These are phyloP conservation scores for Chamaenerion angustifolium DNA, from an alignment of 345 rosid genomes.

Conservation along the genomic window DNA sequence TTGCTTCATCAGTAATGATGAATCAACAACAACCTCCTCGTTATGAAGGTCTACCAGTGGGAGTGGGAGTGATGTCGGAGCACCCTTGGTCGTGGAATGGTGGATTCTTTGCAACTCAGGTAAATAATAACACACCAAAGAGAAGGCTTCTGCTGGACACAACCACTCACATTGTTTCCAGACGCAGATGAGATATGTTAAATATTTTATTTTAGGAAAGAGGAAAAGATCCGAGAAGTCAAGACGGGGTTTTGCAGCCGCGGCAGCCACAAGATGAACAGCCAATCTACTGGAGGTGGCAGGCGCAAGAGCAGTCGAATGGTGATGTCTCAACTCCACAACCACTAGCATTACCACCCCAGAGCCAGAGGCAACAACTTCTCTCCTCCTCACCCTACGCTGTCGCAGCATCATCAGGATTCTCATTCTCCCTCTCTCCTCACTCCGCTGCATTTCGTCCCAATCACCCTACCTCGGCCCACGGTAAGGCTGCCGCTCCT, in stretches of 20 bases:
- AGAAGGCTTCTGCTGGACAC: no score
- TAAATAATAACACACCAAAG: slow-evolving; percentile 11
- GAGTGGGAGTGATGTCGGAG: slow-evolving; percentile 36
- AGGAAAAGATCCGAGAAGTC: no score
- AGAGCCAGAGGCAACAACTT: slow-evolving; percentile 18
- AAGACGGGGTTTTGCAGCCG: no score
- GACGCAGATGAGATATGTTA: no score
- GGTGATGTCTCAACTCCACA: background rate
- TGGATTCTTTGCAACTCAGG: slow-evolving; percentile 44
- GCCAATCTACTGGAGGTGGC: slow-evolving; percentile 40
- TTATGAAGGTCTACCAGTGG: slow-evolving; percentile 8
- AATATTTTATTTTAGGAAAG: no score
- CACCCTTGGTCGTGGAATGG: slow-evolving; percentile 34
- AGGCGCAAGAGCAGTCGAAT: slow-evolving; percentile 34
- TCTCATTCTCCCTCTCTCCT: slow-evolving; percentile 59
- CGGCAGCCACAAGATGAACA: no score
- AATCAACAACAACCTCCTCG: no score
- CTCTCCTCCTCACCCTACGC: slow-evolving; percentile 25
- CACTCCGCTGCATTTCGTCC: slow-evolving; percentile 41
- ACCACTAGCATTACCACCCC: slow-evolving; percentile 30
- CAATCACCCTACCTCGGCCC: slow-evolving; percentile 19
- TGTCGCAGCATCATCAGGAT: slow-evolving; percentile 99
- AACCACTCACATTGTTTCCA: no score
- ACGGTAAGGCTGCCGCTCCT: slow-evolving; percentile 10
- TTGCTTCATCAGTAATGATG: no score